Evolutionary conservation across 768 basidiomycete genomes (phyloP), one percentile per base, ranked within the genome.

Genomic region (Lentinula aciculospora): DNA sequence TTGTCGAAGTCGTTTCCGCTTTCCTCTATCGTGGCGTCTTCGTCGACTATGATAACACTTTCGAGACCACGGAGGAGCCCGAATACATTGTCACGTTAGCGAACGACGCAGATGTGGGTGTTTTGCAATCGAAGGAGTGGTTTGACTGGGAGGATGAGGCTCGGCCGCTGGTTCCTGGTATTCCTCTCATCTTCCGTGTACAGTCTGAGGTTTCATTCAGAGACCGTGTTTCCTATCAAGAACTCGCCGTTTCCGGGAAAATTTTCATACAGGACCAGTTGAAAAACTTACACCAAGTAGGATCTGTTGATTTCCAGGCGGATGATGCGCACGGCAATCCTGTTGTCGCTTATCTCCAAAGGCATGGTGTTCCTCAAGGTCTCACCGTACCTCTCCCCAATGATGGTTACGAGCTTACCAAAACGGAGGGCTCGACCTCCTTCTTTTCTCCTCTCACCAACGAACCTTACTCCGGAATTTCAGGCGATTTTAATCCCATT

Each of bases 401-500:
- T 59, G 92, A 89, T 45, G 94, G 94, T 2, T 98, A 99, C 71
- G 82, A 87, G 0, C 77, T 99, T 68, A 85, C 87, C 34, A 84
- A 73, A 40, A 68, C 76, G n/a, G 74, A 81, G 3, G 76, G 79
- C 25, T 76, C 80, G 17, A 85, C 87, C 9, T 71, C 78, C 6
- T 96, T 94, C 78, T 84, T 76, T 46, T 82, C 96, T 3, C 96
- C 96, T 25, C 75, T 90, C 45, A 92, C 92, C 47, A 99, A 99
- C 67, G 92, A 96, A 72, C 89, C 94, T 2, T 99, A 98, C 74
- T 98, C 95, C 3, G 85, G 86, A 71, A 82, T 95, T 48, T 99
- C 97, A 0, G 95, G 96, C 45, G 96, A 99, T 72, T 98, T 93
- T 80, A 98, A 99, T 71, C 97, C 97, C 28, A 99, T 99, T 64